phyloP scores from a whole-genome alignment of 1,284 basidiomycete species.

The Tilletia caries region DNA sequence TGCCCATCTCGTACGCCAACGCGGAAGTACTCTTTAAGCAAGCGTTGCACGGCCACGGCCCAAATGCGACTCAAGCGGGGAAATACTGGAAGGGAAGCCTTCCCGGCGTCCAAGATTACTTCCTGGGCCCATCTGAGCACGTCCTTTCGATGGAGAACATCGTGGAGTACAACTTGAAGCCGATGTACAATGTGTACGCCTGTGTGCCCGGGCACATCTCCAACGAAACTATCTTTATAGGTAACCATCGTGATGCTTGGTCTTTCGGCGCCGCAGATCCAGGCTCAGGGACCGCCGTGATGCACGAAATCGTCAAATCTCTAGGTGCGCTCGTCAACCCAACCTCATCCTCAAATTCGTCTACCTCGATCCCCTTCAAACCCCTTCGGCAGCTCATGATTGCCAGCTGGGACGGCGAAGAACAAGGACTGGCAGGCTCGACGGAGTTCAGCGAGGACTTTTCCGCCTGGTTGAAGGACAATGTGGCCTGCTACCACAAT shows the following conservation, averaged over 20 bases:
- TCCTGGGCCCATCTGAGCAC: slow-evolving; percentile 54
- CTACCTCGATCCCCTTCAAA: slow-evolving; percentile 69
- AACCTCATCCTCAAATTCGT: slow-evolving; percentile 44
- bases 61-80: slow-evolving; percentile 63
- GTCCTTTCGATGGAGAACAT: slow-evolving; percentile 26
- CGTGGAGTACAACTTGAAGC: slow-evolving; percentile 34
- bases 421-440: slow-evolving; percentile 81
- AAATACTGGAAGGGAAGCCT: slow-evolving; percentile 58
- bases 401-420: slow-evolving; percentile 89
- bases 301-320: slow-evolving; percentile 76
- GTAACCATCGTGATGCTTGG: slow-evolving; percentile 55
- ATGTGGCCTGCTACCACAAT: slow-evolving; percentile 83
- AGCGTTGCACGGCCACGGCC: slow-evolving; percentile 55
- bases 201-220: slow-evolving; percentile 81
- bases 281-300: slow-evolving; percentile 77
- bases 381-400: slow-evolving; percentile 83
- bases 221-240: slow-evolving; percentile 74
- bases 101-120: slow-evolving; percentile 58
- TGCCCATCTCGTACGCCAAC: slow-evolving; percentile 61
- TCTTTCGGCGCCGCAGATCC: slow-evolving; percentile 70
- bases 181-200: slow-evolving; percentile 74
- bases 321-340: slow-evolving; percentile 68
- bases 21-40: slow-evolving; percentile 57
- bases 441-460: slow-evolving; percentile 90
- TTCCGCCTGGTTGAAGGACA: slow-evolving; percentile 69